Evolutionary conservation across 2,329 filamentous ascomycete species (phyloP), one percentile per base, ranked within the genome.

Genomic region (Trichoderma endophyticum): DNA sequence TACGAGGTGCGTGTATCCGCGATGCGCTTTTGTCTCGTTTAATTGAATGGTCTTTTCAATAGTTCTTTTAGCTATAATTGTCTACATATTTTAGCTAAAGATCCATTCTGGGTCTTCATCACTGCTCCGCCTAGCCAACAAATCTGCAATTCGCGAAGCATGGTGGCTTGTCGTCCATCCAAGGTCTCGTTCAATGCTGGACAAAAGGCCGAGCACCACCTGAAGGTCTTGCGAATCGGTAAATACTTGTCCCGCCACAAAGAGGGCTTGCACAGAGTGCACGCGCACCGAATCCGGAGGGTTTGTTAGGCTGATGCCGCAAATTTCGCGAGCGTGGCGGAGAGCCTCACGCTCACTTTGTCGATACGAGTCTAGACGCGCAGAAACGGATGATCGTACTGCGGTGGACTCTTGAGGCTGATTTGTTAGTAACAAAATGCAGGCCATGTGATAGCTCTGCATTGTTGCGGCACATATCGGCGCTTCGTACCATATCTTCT

Each of bases 361-460:
- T 34, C 66, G 66, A 59, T 69, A 69, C 3, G 66, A 69, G 36
- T 61, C 56, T 11, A 69, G 66, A 2, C 66, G 66, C 14, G 66
- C 66, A 18, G 66, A 69, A 4, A 69, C 66, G 1, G 66, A 69
- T 7, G 66, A 69, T 14, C 66, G 66, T 28, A 69, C 34, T 6
- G 66, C 66, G 18, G 66, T 69, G 26, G 66, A 69, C 34, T 69
- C 66, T 61, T 69, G 66, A 34, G 66, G 66, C 12, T 69, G 66
- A 18, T 69, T 69, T 34, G 66, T 69, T n/a, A 69, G 32, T 21
- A 69, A 15, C 6, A 69, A 57, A 34, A 69, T 69, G 34, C 66
- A 69, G n/a, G 66, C 66, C 66, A 69, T 61, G 18, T 69, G 66
- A 26, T 69, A 69, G 36, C 36, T 69, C 14, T 69, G 66, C 66